Evolutionary conservation across 2,329 filamentous ascomycete genomes (phyloP).

Genomic region (Trichoderma sp.): DNA sequence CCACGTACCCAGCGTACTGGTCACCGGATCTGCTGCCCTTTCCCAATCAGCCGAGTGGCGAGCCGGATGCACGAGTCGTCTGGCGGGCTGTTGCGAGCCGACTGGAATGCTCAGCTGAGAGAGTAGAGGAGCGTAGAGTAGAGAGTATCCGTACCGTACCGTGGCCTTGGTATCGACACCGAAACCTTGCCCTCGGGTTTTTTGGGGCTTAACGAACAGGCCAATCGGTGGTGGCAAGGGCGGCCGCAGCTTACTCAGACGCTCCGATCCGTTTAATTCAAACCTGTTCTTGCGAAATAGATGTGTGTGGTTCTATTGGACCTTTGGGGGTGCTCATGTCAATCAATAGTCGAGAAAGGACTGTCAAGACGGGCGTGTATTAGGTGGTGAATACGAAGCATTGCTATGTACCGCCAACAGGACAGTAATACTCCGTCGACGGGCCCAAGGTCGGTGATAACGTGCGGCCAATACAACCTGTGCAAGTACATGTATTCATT

Average conservation of each 20-base stretch:
- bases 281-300: not conserved
- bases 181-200: slow-evolving; percentile 7
- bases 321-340: not conserved
- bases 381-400: not conserved
- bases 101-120: slow-evolving; percentile 13
- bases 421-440: not conserved
- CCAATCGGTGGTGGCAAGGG: not conserved
- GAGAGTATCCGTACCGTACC: not conserved
- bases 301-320: not conserved
- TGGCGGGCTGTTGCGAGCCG: not conserved
- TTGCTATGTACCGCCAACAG: not conserved
- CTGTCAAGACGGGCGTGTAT: not conserved
- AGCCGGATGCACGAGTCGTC: not conserved
- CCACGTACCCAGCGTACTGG: not conserved
- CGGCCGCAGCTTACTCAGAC: not conserved
- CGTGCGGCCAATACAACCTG: not conserved
- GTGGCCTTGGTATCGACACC: slow-evolving; percentile 15
- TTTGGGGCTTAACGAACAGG: not conserved
- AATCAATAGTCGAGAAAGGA: not conserved
- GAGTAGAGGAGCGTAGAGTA: not conserved
- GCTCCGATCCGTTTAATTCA: not conserved
- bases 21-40: not conserved
- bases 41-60: not conserved
- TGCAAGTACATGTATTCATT: not conserved
- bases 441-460: not conserved